These are phyloP conservation scores for Asparagopsis taxiformis DNA, from an alignment of 31 red algal genomes.

Conservation along the genomic window DNA sequence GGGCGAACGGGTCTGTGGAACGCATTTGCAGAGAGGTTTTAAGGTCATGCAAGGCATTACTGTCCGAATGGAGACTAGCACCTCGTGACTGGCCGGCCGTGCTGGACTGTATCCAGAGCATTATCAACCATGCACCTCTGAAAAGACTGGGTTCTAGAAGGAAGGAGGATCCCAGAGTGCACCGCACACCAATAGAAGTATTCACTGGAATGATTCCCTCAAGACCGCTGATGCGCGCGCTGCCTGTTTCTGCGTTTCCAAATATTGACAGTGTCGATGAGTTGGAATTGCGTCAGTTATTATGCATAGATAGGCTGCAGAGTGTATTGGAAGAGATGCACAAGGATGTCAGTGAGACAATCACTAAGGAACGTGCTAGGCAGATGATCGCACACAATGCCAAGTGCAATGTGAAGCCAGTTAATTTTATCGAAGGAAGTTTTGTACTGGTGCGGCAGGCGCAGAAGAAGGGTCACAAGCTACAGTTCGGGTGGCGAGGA, in stretches of 20 bases:
- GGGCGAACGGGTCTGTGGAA: constrained; percentile 32
- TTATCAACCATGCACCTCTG: constrained; percentile 32
- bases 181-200: constrained; percentile 29
- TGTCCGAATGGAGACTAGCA: constrained; percentile 14
- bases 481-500: no score
- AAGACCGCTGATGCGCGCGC: constrained; percentile 18
- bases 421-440: background rate
- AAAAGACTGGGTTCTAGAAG: constrained; percentile 1
- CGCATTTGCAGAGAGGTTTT: constrained; percentile 22
- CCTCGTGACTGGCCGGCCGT: constrained; percentile 34
- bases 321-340: no score
- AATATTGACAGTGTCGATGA: no score
- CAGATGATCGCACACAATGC: background rate
- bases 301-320: no score
- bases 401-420: background rate
- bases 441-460: no score
- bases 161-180: background rate
- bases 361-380: no score
- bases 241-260: no score
- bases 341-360: no score
- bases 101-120: background rate
- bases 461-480: no score
- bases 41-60: background rate
- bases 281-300: no score
- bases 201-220: constrained; percentile 21